phyloP scores from a whole-genome alignment of 1,139 yeast genomes.

The Candida neerlandica region DNA sequence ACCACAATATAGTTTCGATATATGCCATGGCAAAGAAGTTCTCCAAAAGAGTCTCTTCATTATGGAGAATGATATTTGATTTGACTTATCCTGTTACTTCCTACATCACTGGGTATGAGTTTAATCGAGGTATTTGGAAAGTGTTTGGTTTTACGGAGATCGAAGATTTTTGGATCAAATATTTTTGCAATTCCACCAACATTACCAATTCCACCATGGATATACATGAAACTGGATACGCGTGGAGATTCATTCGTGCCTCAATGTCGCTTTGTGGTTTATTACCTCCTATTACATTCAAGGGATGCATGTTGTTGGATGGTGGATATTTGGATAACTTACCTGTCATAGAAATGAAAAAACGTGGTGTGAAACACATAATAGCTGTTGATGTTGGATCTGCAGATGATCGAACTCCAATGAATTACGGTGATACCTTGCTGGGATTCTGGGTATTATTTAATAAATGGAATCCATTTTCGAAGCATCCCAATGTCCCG shows the following conservation, averaged over 20 bases:
- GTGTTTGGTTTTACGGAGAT: slow-evolving; percentile 88
- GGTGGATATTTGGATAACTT: slow-evolving; percentile 96
- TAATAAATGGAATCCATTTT: slow-evolving; percentile 90
- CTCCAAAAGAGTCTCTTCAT: slow-evolving; percentile 75
- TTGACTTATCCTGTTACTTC: slow-evolving; percentile 92
- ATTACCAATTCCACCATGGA: slow-evolving; percentile 96
- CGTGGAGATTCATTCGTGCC: slow-evolving; percentile 95
- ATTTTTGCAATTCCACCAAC: slow-evolving; percentile 91
- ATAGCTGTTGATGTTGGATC: slow-evolving; percentile 98
- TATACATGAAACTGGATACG: slow-evolving; percentile 86
- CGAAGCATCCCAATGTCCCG: slow-evolving; percentile 85
- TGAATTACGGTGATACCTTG: slow-evolving; percentile 89
- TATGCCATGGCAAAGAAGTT: slow-evolving; percentile 90
- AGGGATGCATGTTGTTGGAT: slow-evolving; percentile 90
- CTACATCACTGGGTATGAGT: slow-evolving; percentile 95
- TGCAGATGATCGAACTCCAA: slow-evolving; percentile 86
- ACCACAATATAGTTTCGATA: slow-evolving; percentile 86
- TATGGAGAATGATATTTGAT: slow-evolving; percentile 85
- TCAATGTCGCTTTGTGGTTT: slow-evolving; percentile 96
- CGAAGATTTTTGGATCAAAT: slow-evolving; percentile 94
- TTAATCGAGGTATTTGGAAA: slow-evolving; percentile 96
- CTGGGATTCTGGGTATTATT: slow-evolving; percentile 91
- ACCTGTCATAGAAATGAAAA: slow-evolving; percentile 89
- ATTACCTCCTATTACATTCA: slow-evolving; percentile 84
- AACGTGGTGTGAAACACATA: slow-evolving; percentile 82